Base-by-base conservation (phyloP, 352 stramenopile species). In the Globisporangium nagaii region DNA sequence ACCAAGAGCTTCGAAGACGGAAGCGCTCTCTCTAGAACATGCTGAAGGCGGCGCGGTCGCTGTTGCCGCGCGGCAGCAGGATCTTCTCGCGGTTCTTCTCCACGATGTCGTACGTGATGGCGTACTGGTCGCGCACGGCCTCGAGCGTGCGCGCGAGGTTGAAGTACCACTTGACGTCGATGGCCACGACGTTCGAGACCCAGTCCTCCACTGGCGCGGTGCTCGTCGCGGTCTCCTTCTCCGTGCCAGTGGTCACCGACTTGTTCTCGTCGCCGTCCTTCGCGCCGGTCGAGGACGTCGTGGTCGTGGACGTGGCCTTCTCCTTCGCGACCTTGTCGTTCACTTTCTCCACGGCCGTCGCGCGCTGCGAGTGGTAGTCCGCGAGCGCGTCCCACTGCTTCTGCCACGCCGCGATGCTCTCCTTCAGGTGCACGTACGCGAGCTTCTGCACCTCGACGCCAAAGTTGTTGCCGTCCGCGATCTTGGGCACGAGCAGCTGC, bases 401-500 rank as follows among this genome's bases (percentile, higher is more conserved):
- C 63, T 91, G 81, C 61, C 80, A 85, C 57, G 71, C 75, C 13
- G 82, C 76, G 28, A 67, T 45, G 32, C 68, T 71, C 53, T 88
- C 74, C 53, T 86, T 91, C 7, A 93, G 46, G 51, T 87, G 71
- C 62, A 82, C 63, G 63, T 65, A 78, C 30, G 81, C 77, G 51
- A 79, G 75, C 63, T 88, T 87, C 61, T 93, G 83, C 65, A 93
- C 83, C 58, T 93, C 83, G 40, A 93, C 83, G 53, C 83, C 83
- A 69, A 93, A 93, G 65, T 93, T 93, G 70, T 93, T 93, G 63
- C 83, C 83, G 59, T 93, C 83, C 31, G 75, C 76, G 45, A 91
- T 73, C 60, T 81, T 82, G 28, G 83, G 83, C 37, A 91, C 75
- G 25, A 81, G 72, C 52, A 93, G 62, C 52, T 83, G 69, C 35